Percentiles rank a stretch among this genome's conserved stretches.
Evolutionary conservation across 352 stramenopile species (phyloP).

Genomic region (Phytophthora pistaciae): DNA sequence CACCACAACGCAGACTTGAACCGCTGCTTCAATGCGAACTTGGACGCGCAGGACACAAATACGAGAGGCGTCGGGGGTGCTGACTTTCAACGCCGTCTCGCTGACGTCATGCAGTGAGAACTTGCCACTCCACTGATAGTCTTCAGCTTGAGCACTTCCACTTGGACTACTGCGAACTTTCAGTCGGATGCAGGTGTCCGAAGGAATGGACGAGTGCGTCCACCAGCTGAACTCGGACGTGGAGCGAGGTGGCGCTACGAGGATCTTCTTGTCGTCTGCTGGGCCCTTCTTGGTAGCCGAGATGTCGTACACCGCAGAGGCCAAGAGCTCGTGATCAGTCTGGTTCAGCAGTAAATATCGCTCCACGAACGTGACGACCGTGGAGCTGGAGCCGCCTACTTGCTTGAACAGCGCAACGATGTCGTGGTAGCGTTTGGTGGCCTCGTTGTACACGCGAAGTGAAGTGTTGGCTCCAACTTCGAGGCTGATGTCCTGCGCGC

Average conservation of each 20-base stretch:
- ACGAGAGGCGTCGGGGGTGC: constrained; percentile 79
- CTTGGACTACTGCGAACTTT: constrained; percentile 51
- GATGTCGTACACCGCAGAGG: constrained; percentile 59
- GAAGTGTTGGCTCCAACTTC: constrained; percentile 73
- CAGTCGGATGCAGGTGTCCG: constrained; percentile 70
- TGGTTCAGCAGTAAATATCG: constrained; percentile 84
- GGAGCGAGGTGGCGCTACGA: constrained; percentile 44
- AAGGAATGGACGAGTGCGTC: constrained; percentile 53
- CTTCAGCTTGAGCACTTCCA: constrained; percentile 1
- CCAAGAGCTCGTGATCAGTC: constrained; percentile 65
- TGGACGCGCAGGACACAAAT: constrained; percentile 86
- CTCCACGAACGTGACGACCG: constrained; percentile 84
- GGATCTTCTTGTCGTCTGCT: constrained; percentile 29
- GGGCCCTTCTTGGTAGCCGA: constrained; percentile 21
- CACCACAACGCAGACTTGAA: constrained; percentile 81
- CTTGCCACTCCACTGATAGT: constrained; percentile 83
- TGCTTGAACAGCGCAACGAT: constrained; percentile 79
- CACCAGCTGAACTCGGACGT: constrained; percentile 80
- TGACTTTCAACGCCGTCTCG: constrained; percentile 88
- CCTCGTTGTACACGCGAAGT: constrained; percentile 78
- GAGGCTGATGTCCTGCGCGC: constrained; percentile 66
- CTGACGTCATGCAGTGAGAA: constrained; percentile 87
- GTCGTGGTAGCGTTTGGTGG: constrained; percentile 78
- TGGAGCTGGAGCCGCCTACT: constrained; percentile 66
- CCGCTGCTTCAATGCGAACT: constrained; percentile 74